Percentiles rank a stretch among this genome's conserved stretches.
Evolutionary conservation across 208 protist genomes (phyloP).

Genomic region (Crithidia expoeki): DNA sequence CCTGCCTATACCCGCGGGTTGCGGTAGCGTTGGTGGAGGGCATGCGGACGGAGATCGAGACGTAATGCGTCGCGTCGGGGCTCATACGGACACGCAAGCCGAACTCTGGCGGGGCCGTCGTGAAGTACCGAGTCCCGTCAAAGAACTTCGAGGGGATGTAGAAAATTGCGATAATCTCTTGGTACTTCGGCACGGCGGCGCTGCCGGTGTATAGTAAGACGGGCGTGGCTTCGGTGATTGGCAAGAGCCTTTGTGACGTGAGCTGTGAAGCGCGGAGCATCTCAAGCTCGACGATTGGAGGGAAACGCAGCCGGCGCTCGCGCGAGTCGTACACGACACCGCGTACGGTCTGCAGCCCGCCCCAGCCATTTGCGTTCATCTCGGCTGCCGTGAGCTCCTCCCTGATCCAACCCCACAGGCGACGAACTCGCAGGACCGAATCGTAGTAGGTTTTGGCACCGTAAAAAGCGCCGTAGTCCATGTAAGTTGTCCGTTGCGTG

Average conservation of each 20-base stretch:
- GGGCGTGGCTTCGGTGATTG: not conserved
- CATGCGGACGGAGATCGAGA: slow-evolving; percentile 26
- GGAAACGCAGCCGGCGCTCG: slow-evolving; percentile 12
- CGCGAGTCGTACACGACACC: slow-evolving; percentile 42
- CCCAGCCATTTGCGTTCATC: slow-evolving; percentile 38
- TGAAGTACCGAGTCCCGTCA: slow-evolving; percentile 21
- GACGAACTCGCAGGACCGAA: slow-evolving; percentile 34
- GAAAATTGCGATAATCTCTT: slow-evolving; percentile 44
- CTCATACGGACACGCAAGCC: slow-evolving; percentile 29
- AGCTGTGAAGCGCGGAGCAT: not conserved
- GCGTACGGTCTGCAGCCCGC: slow-evolving; percentile 45
- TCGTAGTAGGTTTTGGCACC: slow-evolving; percentile 46
- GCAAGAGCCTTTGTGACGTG: not conserved
- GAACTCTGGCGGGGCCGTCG: slow-evolving; percentile 38
- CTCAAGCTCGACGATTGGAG: not conserved
- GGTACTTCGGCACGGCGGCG: slow-evolving; percentile 30
- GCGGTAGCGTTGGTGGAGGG: slow-evolving; percentile 21
- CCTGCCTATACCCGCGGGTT: slow-evolving; percentile 24
- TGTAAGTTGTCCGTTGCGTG: slow-evolving; percentile 30
- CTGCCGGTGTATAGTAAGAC: slow-evolving; percentile 14
- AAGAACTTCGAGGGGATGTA: slow-evolving; percentile 26
- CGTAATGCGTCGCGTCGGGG: slow-evolving; percentile 5
- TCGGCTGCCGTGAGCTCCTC: slow-evolving; percentile 39
- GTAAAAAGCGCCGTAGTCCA: slow-evolving; percentile 46
- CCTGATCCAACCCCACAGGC: slow-evolving; percentile 43